Evolutionary conservation across 2,329 filamentous ascomycete species (phyloP), one percentile per base, ranked within the genome.

Genomic region (Phyllosticta citribraziliensis): DNA sequence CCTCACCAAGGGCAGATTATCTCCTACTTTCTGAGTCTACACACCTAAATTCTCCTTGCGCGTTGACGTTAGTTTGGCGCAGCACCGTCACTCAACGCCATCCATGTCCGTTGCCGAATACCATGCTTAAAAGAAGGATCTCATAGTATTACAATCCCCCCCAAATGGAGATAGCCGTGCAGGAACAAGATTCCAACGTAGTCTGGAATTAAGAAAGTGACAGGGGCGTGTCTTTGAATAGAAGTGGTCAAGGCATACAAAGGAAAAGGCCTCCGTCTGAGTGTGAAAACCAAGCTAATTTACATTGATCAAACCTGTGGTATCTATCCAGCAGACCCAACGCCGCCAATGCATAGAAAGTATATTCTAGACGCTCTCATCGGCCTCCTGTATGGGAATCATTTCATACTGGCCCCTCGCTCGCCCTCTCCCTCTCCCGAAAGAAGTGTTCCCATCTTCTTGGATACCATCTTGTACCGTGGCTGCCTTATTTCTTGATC

Each of bases 351-450:
- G 70, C 69, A 68, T 52, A 62, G 58, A 50, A 57, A 52, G 52
- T 55, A 19, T 20, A 54, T 58, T 62, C 72, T 69, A 73, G 20
- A 73, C 69, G 35, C 66, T 70, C 61, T 71, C 72, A 62, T 71
- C 72, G 47, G 67, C 66, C 52, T 75, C 73, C 57, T 66, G 66
- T 73, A 80, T 76, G 24, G 69, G 69, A 14, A 77, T 76, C 77
- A 80, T 78, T 63, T 80, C 78, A 63, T 80, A 80, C 56, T 75
- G 72, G 2, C 75, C 78, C 19, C 71, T 75, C 2, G 76, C 78
- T 62, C 75, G 70, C 1, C 74, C 71, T 56, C 71, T 67, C 1
- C 73, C 75, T 65, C 74, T 73, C 30, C 70, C 69, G 64, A 73
- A 72, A 4, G 75, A 75, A 11, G 67, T 72, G 4, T 70, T 73